These are phyloP conservation scores for Phytophthora tubulina DNA, from an alignment of 352 stramenopile genomes.

Conservation along the genomic window DNA sequence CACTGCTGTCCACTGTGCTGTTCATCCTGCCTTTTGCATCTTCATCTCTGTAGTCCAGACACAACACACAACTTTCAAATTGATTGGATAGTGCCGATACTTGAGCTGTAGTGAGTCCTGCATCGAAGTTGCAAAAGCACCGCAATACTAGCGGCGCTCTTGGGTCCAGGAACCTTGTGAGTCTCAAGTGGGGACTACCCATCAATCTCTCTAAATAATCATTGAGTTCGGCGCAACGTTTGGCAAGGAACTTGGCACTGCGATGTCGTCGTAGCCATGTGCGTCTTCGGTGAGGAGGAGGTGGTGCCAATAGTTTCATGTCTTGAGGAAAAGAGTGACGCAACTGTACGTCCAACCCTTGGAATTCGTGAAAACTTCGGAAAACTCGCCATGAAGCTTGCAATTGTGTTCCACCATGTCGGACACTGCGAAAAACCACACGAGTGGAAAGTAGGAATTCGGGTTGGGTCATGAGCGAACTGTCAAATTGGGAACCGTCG, in stretches of 20 bases:
- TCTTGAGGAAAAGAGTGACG: slow-evolving; percentile 66
- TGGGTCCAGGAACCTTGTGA: slow-evolving; percentile 80
- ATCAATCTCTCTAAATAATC: slow-evolving; percentile 63
- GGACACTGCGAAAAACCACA: slow-evolving; percentile 74
- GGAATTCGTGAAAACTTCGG: slow-evolving; percentile 81
- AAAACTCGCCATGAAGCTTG: slow-evolving; percentile 71
- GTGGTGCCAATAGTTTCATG: slow-evolving; percentile 67
- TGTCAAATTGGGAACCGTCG: slow-evolving; percentile 75
- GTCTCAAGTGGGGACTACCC: slow-evolving; percentile 52
- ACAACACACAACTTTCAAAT: slow-evolving; percentile 62
- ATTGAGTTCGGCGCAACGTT: slow-evolving; percentile 73
- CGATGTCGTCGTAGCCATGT: slow-evolving; percentile 73
- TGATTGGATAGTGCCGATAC: slow-evolving; percentile 52
- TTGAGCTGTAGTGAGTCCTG: slow-evolving; percentile 54
- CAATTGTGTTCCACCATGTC: slow-evolving; percentile 61
- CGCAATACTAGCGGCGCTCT: slow-evolving; percentile 74
- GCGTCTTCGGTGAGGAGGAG: slow-evolving; percentile 59
- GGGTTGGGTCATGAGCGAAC: slow-evolving; percentile 80
- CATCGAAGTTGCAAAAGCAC: slow-evolving; percentile 89
- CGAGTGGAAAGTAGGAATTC: slow-evolving; percentile 74
- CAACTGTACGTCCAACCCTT: slow-evolving; percentile 76
- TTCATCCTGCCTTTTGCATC: slow-evolving; percentile 17
- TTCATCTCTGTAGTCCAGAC: slow-evolving; percentile 52
- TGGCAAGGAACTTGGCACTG: slow-evolving; percentile 63
- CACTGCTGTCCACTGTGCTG: slow-evolving; percentile 33